phyloP scores from a whole-genome alignment of 306 rosid species.

The Citrullus mucosospermus region DNA sequence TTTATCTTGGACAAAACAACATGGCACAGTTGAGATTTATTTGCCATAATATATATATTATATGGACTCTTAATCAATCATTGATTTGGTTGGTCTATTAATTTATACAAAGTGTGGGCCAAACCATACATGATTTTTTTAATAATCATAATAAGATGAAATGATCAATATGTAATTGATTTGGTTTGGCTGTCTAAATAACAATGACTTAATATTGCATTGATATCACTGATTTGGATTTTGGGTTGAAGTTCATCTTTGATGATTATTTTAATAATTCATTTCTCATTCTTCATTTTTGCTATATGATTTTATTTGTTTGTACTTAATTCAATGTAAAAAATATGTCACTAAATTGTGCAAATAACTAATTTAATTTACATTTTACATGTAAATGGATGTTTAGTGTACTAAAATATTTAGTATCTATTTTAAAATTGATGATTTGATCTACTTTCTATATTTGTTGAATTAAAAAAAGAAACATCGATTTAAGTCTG shows the following conservation, averaged over 20 bases:
- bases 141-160: neutral
- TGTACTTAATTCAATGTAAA: no score
- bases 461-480: no score
- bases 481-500: no score
- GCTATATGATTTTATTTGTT: no score
- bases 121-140: neutral
- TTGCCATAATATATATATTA: neutral
- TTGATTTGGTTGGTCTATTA: conserved; percentile 3
- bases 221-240: neutral
- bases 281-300: neutral
- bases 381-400: no score
- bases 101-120: neutral
- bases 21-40: neutral
- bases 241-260: neutral
- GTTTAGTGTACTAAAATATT: no score
- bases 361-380: no score
- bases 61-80: neutral
- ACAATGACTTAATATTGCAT: neutral
- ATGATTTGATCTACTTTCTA: no score
- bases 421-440: no score
- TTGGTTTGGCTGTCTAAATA: neutral
- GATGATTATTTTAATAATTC: neutral
- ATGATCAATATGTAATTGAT: neutral
- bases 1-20: neutral
- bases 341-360: no score